These are phyloP conservation scores for Puccinia horiana DNA, from an alignment of 1,284 basidiomycete genomes.

Conservation along the genomic window DNA sequence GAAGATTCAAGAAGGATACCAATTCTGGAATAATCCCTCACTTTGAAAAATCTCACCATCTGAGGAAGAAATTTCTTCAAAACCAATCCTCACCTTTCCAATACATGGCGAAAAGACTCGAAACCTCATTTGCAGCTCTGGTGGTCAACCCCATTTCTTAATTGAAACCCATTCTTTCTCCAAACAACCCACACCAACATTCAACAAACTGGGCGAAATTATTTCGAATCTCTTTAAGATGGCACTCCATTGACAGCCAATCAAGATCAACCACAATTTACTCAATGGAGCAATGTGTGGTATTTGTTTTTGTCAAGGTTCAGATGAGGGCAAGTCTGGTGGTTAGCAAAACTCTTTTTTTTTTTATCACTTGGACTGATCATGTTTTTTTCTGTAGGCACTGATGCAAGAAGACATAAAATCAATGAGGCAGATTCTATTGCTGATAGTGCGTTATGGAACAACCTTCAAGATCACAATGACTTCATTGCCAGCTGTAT, in stretches of 20 bases:
- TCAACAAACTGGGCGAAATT: not conserved
- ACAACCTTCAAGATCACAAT: not conserved
- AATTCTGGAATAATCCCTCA: not conserved
- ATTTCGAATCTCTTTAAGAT: not conserved
- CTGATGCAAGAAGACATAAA: not conserved
- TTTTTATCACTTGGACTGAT: too few species aligned
- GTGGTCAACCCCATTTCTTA: not conserved
- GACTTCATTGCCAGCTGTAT: constrained; percentile 2
- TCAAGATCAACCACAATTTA: not conserved
- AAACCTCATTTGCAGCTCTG: not conserved
- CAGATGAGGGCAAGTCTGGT: not conserved
- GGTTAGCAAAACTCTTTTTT: not conserved
- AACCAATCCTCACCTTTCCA: not conserved
- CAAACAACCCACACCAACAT: not conserved
- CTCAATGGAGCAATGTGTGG: not conserved
- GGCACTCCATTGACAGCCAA: not conserved
- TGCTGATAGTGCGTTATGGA: not conserved
- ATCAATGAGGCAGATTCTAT: not conserved
- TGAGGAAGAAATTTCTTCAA: not conserved
- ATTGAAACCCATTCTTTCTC: not conserved
- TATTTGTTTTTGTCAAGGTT: not conserved
- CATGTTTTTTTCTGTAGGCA: not conserved
- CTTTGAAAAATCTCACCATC: not conserved
- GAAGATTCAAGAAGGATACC: too few species aligned
- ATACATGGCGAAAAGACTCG: not conserved